These are phyloP conservation scores for Fusarium sp. DNA, from an alignment of 2,329 filamentous ascomycete genomes.

Conservation along the genomic window DNA sequence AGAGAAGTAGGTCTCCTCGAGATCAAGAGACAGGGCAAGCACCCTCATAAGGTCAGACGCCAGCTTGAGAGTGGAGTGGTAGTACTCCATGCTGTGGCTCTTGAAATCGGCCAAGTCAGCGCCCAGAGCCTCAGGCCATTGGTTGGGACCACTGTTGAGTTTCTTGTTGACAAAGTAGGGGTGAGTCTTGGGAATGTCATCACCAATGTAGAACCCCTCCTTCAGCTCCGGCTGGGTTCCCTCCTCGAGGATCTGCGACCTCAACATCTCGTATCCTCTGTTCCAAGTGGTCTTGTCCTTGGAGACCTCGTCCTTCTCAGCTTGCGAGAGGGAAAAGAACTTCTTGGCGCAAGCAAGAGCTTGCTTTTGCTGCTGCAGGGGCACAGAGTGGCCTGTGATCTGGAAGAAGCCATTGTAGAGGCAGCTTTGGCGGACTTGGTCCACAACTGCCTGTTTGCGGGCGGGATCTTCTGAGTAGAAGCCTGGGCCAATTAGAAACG, in stretches of 20 bases:
- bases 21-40: slow-evolving; percentile 54
- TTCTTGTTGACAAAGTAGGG: slow-evolving; percentile 55
- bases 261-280: slow-evolving; percentile 61
- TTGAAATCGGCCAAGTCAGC: slow-evolving; percentile 48
- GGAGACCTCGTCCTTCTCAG: slow-evolving; percentile 56
- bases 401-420: slow-evolving; percentile 64
- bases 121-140: slow-evolving; percentile 54
- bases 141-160: slow-evolving; percentile 54
- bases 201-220: slow-evolving; percentile 51
- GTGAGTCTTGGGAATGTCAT: slow-evolving; percentile 53
- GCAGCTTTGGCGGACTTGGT: slow-evolving; percentile 54
- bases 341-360: slow-evolving; percentile 54
- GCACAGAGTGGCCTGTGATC: slow-evolving; percentile 59
- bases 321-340: slow-evolving; percentile 60
- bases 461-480: slow-evolving; percentile 34
- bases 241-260: slow-evolving; percentile 57
- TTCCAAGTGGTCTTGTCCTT: slow-evolving; percentile 53
- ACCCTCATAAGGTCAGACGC: slow-evolving; percentile 54
- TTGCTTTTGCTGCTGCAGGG: slow-evolving; percentile 50
- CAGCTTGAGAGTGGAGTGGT: slow-evolving; percentile 51
- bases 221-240: slow-evolving; percentile 59
- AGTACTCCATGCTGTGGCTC: slow-evolving; percentile 53
- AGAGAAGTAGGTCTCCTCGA: slow-evolving; percentile 54
- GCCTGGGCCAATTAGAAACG: slow-evolving; percentile 8
- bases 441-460: slow-evolving; percentile 39